Evolutionary conservation across 805 yeast species (phyloP).

Genomic region (Sugiyamaella americana): DNA sequence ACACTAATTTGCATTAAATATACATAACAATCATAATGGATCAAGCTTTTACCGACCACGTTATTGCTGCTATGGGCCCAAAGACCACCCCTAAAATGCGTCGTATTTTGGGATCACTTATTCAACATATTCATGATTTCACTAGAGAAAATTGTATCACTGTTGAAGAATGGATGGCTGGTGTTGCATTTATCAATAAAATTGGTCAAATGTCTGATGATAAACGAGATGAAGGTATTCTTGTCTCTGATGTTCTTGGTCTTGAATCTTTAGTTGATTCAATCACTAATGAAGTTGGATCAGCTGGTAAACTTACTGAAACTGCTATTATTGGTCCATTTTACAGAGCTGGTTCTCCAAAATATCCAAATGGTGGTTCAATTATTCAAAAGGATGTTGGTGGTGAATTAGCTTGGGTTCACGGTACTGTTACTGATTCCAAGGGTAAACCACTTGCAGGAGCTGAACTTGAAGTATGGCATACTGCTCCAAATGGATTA

Average conservation of each 20-base stretch:
- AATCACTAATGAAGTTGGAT: conserved; percentile 12
- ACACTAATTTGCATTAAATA: too few species aligned
- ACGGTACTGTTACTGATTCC: conserved; percentile 28
- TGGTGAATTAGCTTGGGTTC: conserved; percentile 29
- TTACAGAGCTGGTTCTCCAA: conserved; percentile 32
- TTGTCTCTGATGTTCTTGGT: conserved; percentile 35
- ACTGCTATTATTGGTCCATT: conserved; percentile 34
- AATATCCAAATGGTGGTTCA: conserved; percentile 31
- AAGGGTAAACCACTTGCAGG: conserved; percentile 29
- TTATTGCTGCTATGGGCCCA: conserved; percentile 10
- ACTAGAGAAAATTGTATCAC: conserved; percentile 33
- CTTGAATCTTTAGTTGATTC: conserved; percentile 33
- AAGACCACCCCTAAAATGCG: conserved; percentile 10
- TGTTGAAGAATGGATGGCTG: conserved; percentile 34
- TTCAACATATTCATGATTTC: conserved; percentile 35
- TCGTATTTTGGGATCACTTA: conserved; percentile 19
- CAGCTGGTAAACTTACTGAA: conserved; percentile 19
- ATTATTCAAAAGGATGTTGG: conserved; percentile 31
- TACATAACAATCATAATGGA: neutral
- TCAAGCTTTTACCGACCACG: conserved; percentile 6
- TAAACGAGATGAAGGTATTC: conserved; percentile 32
- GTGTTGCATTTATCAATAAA: conserved; percentile 30
- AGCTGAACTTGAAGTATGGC: conserved; percentile 35
- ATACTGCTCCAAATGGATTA: conserved; percentile 35
- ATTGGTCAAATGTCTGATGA: conserved; percentile 34